Evolutionary conservation across 2,329 filamentous ascomycete species (phyloP).

Genomic region (Thielaviopsis ethacetica): DNA sequence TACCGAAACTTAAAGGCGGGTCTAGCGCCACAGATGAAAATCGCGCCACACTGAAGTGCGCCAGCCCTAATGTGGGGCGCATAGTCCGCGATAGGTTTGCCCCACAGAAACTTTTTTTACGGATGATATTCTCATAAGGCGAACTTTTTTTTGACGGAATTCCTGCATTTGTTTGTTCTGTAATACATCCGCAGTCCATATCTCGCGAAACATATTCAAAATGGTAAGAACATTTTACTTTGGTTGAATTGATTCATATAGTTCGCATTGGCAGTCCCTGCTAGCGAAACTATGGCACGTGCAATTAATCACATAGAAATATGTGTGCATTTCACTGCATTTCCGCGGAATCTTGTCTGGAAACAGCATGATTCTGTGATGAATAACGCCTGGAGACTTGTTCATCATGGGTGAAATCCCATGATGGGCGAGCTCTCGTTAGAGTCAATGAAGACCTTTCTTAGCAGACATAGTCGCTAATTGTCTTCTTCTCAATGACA

Average conservation of each 20-base stretch:
- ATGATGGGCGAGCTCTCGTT: slow-evolving; percentile 44
- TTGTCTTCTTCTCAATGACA: slow-evolving; percentile 99
- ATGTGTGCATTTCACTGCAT: slow-evolving; percentile 8
- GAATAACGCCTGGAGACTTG: slow-evolving; percentile 12
- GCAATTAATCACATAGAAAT: not conserved
- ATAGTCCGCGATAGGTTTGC: not conserved
- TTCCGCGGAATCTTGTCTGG: slow-evolving; percentile 7
- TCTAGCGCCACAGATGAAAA: not conserved
- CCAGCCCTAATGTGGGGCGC: slow-evolving; percentile 1
- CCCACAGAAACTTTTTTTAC: not conserved
- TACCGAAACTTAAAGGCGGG: not conserved
- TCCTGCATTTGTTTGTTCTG: not conserved
- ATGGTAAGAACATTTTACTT: slow-evolving; percentile 23
- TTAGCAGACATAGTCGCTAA: slow-evolving; percentile 74
- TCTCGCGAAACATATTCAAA: slow-evolving; percentile 18
- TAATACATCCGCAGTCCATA: slow-evolving; percentile 7
- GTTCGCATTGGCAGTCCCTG: slow-evolving; percentile 6
- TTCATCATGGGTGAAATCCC: not conserved
- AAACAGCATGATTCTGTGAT: slow-evolving; percentile 9
- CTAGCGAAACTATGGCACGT: slow-evolving; percentile 1
- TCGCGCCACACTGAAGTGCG: not conserved
- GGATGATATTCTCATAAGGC: slow-evolving; percentile 4
- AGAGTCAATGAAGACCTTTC: slow-evolving; percentile 68
- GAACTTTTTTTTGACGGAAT: not conserved
- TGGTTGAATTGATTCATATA: not conserved